A percentile compares a stretch with the other conserved stretches of the same genome.
Evolutionary conservation across 495 filamentous ascomycete genomes (phyloP).

Genomic region (Lasiosphaeriaceae sp.): DNA sequence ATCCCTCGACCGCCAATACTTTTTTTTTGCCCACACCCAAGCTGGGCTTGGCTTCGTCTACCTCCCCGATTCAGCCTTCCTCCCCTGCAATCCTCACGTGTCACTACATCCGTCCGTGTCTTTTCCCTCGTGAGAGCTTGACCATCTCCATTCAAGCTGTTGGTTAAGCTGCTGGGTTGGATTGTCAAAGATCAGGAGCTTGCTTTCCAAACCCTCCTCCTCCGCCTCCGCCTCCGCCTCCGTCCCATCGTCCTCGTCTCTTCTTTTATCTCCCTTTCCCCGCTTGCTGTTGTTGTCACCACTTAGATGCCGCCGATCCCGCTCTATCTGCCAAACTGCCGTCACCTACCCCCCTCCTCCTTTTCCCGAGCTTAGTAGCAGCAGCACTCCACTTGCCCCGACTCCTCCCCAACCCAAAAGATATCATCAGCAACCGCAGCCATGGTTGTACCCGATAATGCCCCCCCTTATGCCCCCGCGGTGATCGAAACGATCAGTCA

Average conservation of each 20-base stretch:
- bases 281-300: conserved; percentile 4
- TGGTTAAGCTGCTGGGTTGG: background rate
- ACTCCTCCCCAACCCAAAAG: background rate
- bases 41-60: background rate
- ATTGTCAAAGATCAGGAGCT: background rate
- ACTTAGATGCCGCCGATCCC: conserved; percentile 5
- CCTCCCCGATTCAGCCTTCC: conserved; percentile 1
- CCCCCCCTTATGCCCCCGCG: conserved; percentile 22
- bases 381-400: background rate
- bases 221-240: background rate
- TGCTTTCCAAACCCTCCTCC: background rate
- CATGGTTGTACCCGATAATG: conserved; percentile 18
- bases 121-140: background rate
- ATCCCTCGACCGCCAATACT: no score
- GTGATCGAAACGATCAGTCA: conserved; percentile 30
- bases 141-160: background rate
- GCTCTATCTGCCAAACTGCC: background rate
- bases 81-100: conserved; percentile 11
- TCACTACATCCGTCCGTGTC: background rate
- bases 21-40: background rate
- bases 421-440: background rate
- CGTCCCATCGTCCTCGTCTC: background rate
- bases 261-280: background rate
- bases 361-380: background rate
- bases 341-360: background rate